Conservation (phyloP, 441 rosid species). For the Metrosideros polymorpha region DNA sequence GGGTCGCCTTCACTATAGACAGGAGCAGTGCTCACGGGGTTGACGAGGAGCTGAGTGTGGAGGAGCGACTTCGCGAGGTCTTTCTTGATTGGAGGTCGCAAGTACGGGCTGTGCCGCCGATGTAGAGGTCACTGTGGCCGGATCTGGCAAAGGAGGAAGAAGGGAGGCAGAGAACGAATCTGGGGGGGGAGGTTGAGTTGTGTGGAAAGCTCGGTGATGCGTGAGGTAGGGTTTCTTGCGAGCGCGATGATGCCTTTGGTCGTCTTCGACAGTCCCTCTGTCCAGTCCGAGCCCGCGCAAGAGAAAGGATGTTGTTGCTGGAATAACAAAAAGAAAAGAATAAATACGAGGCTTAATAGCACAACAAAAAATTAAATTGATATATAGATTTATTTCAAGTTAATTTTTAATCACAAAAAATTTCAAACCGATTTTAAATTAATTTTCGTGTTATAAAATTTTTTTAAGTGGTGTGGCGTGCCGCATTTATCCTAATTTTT, state of each 20-base stretch:
- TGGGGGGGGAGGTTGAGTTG: background rate
- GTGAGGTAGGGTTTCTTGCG: background rate
- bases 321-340: background rate
- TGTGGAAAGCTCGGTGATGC: background rate
- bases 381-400: too few relatives aligned
- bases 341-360: too few relatives aligned
- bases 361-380: too few relatives aligned
- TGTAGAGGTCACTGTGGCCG: constrained; percentile 4
- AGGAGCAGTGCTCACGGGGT: constrained; percentile 3
- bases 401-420: too few relatives aligned
- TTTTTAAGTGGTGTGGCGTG: too few relatives aligned
- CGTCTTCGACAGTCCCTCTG: background rate
- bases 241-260: constrained; percentile 13
- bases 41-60: constrained; percentile 12
- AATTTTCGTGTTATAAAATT: too few relatives aligned
- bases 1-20: background rate
- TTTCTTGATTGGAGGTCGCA: background rate
- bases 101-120: constrained; percentile 19
- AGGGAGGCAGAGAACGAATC: constrained; percentile 16
- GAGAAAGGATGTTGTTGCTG: background rate
- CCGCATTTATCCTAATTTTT: too few relatives aligned
- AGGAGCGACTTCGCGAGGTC: constrained; percentile 14
- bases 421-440: too few relatives aligned
- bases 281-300: background rate
- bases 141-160: background rate